Base-by-base conservation (phyloP, 2,329 filamentous ascomycete genomes). In the Akanthomyces uredinophilus region DNA sequence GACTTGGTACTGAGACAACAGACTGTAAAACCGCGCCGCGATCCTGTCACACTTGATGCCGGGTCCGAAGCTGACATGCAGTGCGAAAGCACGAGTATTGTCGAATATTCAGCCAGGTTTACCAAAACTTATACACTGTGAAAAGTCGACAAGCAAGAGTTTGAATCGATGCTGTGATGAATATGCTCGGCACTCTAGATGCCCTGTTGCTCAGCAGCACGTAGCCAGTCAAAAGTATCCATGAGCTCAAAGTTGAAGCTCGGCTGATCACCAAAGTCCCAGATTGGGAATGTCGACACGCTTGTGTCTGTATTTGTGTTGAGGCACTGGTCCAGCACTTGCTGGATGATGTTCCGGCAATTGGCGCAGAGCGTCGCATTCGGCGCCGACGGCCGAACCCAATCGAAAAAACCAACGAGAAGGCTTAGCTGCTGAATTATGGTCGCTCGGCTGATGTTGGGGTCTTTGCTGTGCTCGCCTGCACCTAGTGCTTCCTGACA, bases 351-450 rank as follows among this genome's bases (percentile, higher is more conserved):
- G 3, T 71, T 71, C 62, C 78, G 78, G 68, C 78, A 80, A 22
- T 78, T 72, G 20, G 68, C 70, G 65, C 80, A 83, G 6, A 83
- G 70, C n/a, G 78, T 74, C 6, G 76, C 77, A 37, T 83, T 83
- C 1, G 80, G 79, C 0, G 78, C 78, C 2, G 75, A 74, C 0
- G 79, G 78, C 4, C 74, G 73, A 1, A 83, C 73, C 81, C 81
- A 83, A 57, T 81, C 79, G 13, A 83, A 72, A 60, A 82, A 83
- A 0, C 78, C 80, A 2, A 82, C 75, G 0, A 83, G 70, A 1
- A 83, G 75, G 62, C 78, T 81, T 1, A 83, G 72, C 60, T 83
- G 79, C 65, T 83, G 80, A 39, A 83, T 77, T 10, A 83, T 79
- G 46, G 74, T 77, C 0, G 79, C 81, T 1, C 78, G 74, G 3